Evolutionary conservation across 208 protist genomes (phyloP).

Genomic region (Crithidia thermophila): DNA sequence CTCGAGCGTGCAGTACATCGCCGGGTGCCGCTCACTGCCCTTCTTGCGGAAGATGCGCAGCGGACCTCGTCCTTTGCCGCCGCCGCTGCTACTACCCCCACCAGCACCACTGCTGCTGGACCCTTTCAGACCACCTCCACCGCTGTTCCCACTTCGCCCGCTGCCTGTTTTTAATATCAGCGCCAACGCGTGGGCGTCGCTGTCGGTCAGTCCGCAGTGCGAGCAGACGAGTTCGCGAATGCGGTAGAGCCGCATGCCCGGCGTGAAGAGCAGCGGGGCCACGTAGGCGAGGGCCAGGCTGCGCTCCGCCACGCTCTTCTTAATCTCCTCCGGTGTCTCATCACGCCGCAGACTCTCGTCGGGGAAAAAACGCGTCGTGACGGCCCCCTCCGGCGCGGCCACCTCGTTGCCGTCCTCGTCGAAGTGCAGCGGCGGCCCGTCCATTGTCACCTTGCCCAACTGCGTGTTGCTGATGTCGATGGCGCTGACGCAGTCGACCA

Average conservation of each 20-base stretch:
- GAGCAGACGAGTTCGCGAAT: slow-evolving; percentile 37
- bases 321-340: slow-evolving; percentile 11
- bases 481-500: slow-evolving; percentile 34
- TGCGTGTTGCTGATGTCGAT: slow-evolving; percentile 56
- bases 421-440: slow-evolving; percentile 39
- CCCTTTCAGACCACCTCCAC: neutral
- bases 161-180: slow-evolving; percentile 33
- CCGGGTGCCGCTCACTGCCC: neutral
- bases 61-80: slow-evolving; percentile 4
- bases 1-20: slow-evolving; percentile 29
- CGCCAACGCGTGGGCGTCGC: slow-evolving; percentile 59
- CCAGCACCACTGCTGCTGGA: too few relatives aligned
- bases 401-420: slow-evolving; percentile 27
- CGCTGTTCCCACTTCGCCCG: neutral
- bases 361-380: slow-evolving; percentile 43
- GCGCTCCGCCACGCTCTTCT: slow-evolving; percentile 31
- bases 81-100: too few relatives aligned
- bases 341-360: slow-evolving; percentile 31
- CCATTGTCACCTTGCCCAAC: slow-evolving; percentile 36
- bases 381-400: neutral
- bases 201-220: slow-evolving; percentile 52
- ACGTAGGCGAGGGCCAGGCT: slow-evolving; percentile 50
- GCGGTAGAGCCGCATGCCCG: slow-evolving; percentile 34
- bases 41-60: neutral
- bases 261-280: slow-evolving; percentile 54